Evolutionary conservation across 2,329 filamentous ascomycete species (phyloP), one percentile per base, ranked within the genome.

Genomic region (Aspergillus pseudoterreus): DNA sequence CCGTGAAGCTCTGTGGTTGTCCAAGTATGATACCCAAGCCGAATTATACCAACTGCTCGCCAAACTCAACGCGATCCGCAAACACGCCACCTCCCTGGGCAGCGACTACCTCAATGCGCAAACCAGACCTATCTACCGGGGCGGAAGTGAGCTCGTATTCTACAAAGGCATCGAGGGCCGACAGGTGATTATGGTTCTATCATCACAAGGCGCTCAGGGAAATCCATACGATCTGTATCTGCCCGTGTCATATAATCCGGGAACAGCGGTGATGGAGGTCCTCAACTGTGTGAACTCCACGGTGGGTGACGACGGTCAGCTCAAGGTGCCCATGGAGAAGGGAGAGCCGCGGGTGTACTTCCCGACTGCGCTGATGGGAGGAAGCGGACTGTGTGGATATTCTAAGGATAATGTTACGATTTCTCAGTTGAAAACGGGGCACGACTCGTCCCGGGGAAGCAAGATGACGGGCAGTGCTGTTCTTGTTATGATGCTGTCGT

Each of bases 1-100:
- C 46, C 79, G 82, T 38, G 80, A 83, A 62, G 77, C 81, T 21
- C 68, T 82, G 43, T 84, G 82, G 82, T 68, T 74, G 22, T 77
- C 76, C 35, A 66, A 64, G 17, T 84, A 78, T 68, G 62, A 74
- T 49, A 74, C 68, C 12, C 50, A 60, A 6, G 57, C 70, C 0
- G 63, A 64, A 2, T 65, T 80, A 4, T 78, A 73, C 64, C 60
- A 63, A 15, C 58, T 65, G 38, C 71, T 63, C 30, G 55, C 65
- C 4, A 71, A 62, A 6, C 56, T 78, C 21, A 78, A 78, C 54
- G 51, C 60, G 17, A 63, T 77, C 21, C 73, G 77, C 10, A 73
- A 71, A 47, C 70, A 71, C 39, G 74, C 73, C 24, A 60, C 71
- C 33, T 49, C 36, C 1, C 56, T 69, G 9, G 69, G 72, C 36